phyloP scores from a whole-genome alignment of 768 basidiomycete genomes.

The Tricholoma saponaceum region DNA sequence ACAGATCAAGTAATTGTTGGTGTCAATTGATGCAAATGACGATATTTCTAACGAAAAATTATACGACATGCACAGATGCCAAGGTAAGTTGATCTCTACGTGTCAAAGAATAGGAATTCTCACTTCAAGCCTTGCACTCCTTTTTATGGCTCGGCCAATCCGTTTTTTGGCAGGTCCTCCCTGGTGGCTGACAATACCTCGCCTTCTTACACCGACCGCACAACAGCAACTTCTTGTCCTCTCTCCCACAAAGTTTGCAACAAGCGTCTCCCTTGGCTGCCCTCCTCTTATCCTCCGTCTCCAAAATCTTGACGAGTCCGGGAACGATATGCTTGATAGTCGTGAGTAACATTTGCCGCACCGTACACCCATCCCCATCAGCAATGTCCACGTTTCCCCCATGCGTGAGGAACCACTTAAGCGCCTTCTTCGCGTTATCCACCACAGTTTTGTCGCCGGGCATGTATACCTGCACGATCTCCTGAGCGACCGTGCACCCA shows the following conservation, averaged over 20 bases:
- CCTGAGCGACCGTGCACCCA: slow-evolving; percentile 35
- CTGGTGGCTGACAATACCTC: slow-evolving; percentile 29
- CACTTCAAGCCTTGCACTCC: slow-evolving; percentile 23
- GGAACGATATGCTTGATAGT: slow-evolving; percentile 1
- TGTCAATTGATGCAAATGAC: too few relatives aligned
- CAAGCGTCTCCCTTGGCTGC: slow-evolving; percentile 18
- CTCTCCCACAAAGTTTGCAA: slow-evolving; percentile 33
- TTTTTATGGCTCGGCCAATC: slow-evolving; percentile 41
- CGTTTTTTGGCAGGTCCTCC: slow-evolving; percentile 30
- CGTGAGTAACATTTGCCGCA: slow-evolving; percentile 16
- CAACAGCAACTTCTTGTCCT: slow-evolving; percentile 19
- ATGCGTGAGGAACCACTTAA: slow-evolving; percentile 37
- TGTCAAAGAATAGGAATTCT: neutral
- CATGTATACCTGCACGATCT: slow-evolving; percentile 29
- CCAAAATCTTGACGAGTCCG: slow-evolving; percentile 15
- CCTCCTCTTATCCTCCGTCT: slow-evolving; percentile 29
- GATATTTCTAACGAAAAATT: too few relatives aligned
- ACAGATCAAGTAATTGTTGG: too few relatives aligned
- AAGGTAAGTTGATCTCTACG: neutral
- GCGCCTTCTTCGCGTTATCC: slow-evolving; percentile 19
- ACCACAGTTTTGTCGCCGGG: slow-evolving; percentile 14
- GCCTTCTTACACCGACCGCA: slow-evolving; percentile 33
- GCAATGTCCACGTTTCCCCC: slow-evolving; percentile 38
- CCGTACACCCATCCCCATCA: slow-evolving; percentile 33
- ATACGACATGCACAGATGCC: too few relatives aligned